These are phyloP conservation scores for Cunninghamia lanceolata DNA, from an alignment of 75 land plant genomes.

Conservation along the genomic window DNA sequence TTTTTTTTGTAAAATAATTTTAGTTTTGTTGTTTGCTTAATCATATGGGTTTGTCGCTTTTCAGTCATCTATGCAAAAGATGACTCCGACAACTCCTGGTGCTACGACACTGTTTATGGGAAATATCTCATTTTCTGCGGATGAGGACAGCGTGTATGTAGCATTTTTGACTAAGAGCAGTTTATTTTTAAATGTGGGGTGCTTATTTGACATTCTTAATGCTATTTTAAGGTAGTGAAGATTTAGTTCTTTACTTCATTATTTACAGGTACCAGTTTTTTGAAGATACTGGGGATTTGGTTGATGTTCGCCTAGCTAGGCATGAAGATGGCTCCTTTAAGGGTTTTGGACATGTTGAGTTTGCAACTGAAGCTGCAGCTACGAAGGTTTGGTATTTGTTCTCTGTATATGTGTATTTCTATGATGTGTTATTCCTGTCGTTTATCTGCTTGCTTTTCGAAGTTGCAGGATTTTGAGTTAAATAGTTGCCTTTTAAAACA, in stretches of 20 bases:
- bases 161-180: neutral
- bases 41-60: neutral
- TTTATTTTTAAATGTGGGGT: neutral
- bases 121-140: conserved; percentile 54
- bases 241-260: neutral
- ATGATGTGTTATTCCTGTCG: neutral
- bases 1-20: neutral
- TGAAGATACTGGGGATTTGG: conserved; percentile 61
- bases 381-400: conserved; percentile 36
- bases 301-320: conserved; percentile 58
- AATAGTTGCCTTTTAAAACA: neutral
- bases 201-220: neutral
- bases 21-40: neutral
- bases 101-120: conserved; percentile 76
- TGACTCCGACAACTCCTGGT: conserved; percentile 21
- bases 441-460: neutral
- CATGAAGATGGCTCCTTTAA: conserved; percentile 42
- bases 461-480: neutral
- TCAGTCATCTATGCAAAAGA: neutral
- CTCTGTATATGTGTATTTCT: neutral
- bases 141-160: conserved; percentile 62
- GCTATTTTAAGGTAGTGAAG: neutral
- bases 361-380: conserved; percentile 64
- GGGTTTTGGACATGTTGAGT: conserved; percentile 90
- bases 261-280: conserved; percentile 57